Base-by-base conservation (phyloP, 2,329 filamentous ascomycete genomes). In the Zarea fungicola region DNA sequence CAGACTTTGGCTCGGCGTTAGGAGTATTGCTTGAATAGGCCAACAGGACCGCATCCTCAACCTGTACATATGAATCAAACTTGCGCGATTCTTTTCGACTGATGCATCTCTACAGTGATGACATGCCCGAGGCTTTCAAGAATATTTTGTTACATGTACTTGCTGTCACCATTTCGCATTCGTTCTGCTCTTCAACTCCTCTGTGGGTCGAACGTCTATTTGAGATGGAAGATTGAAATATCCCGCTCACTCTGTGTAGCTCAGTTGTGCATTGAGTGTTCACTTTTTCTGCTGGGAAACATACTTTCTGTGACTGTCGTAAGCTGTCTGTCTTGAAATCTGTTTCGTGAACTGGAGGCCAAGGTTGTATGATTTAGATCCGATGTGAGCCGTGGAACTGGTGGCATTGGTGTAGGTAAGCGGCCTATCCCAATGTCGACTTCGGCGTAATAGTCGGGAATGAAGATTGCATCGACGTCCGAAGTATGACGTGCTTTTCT, bases 151-250 rank as follows among this genome's bases (percentile, higher is more conserved):
- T 29, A 26, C 35, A 29, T 34, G 16, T 32, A 9, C 19, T 45
- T 52, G 47, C 45, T 29, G 25, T 40, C 34, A 62, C 71, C 71
- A 76, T 75, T 71, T 71, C 64, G 76, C 77, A 76, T 76, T 62
- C 73, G 71, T 73, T 74, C 71, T 67, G 65, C 66, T 60, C 63
- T 63, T 64, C 59, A 56, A 58, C 69, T 73, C 66, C 62, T 65
- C 73, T 72, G 61, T 76, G 74, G 71, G 71, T 71, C 67, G 71
- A 71, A 73, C 66, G 74, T 71, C 74, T 76, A 77, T 72, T 70
- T 70, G 65, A 68, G 65, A 70, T 77, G 74, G 74, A 70, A 77
- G 68, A 77, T 69, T 53, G 56, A 75, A 57, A 63, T 53, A 60
- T 64, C 70, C 74, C 74, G 70, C 66, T 73, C 71, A 76, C 73